These are phyloP conservation scores for Pleurotus eryngii DNA, from an alignment of 768 basidiomycete genomes.

Conservation along the genomic window DNA sequence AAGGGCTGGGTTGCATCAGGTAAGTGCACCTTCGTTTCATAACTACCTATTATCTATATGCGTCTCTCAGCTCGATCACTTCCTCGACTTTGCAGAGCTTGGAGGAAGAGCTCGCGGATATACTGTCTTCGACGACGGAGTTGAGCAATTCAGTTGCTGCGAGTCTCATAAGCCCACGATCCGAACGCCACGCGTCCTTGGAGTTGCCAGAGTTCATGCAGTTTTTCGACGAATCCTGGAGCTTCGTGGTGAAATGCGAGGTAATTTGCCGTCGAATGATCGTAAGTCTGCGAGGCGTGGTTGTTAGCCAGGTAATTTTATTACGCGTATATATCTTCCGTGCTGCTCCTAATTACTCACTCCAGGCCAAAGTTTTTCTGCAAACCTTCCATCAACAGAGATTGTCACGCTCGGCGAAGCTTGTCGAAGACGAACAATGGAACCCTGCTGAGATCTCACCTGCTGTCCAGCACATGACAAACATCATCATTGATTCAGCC, in stretches of 20 bases:
- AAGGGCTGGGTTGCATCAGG: slow-evolving; percentile 51
- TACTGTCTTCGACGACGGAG: slow-evolving; percentile 78
- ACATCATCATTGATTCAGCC: slow-evolving; percentile 77
- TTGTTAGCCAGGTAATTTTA: slow-evolving; percentile 68
- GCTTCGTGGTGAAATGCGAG: slow-evolving; percentile 87
- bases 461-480: slow-evolving; percentile 64
- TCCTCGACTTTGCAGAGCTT: slow-evolving; percentile 35
- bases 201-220: slow-evolving; percentile 71
- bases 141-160: slow-evolving; percentile 81
- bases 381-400: slow-evolving; percentile 81
- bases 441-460: slow-evolving; percentile 70
- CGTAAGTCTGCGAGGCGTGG: slow-evolving; percentile 82
- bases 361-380: slow-evolving; percentile 82
- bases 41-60: not conserved
- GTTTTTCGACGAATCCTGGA: slow-evolving; percentile 85
- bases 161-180: slow-evolving; percentile 70
- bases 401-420: slow-evolving; percentile 76
- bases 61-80: slow-evolving; percentile 30
- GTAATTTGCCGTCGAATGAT: slow-evolving; percentile 87
- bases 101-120: slow-evolving; percentile 70
- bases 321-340: slow-evolving; percentile 4
- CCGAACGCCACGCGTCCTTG: slow-evolving; percentile 76
- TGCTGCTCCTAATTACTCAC: slow-evolving; percentile 8
- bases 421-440: slow-evolving; percentile 98
- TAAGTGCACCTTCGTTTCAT: slow-evolving; percentile 13